Base-by-base conservation (phyloP, 345 rosid genomes). In the Noccaea caerulescens region DNA sequence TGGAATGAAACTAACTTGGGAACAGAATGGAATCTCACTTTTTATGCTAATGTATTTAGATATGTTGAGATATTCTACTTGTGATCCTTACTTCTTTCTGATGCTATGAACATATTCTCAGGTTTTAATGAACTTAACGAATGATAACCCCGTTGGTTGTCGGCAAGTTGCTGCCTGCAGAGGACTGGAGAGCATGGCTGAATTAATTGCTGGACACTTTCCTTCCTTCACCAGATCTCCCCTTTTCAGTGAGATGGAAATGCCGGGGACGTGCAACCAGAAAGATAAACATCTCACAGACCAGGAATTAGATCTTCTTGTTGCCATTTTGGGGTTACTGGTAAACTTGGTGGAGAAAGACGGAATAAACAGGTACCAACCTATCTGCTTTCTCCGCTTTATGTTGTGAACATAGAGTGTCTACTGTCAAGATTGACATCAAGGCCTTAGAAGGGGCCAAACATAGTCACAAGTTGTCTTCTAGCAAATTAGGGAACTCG, bases 331-430 rank as follows among this genome's bases (percentile, higher is more conserved):
- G 79, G 99, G 99, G 32, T 77, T 93, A 70, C 88, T 93, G 14
- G 95, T 93, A 73, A 93, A 93, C 80, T 81, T 93, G 81, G 93
- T 93, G 6, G 99, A 93, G 87, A 93, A 93, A 83, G 89, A 91
- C 62, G 97, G 84, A 57, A 58, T 54, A 44, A 93, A 93, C 91
- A 93, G 96, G 99, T 91, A 68, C 59, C 7, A 56, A 45, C 33
- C 27, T 12, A 45, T 12, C 13, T 57, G 10, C 18, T 43, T 16
- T 71, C 59, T 30, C 61, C 42, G 1, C 8, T 32, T 49, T 27
- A 8, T 13, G 67, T 6, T 50, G 63, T 32, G 69, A 49, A 13
- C 44, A 18, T 58, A 58, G 32, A 58, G 12, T 55, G 10, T 33
- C 11, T n/a, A 13, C 10, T 32, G 6, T 32, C 41, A 32, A 7